Percentiles rank a stretch among this genome's conserved stretches.
Conservation (phyloP, 108 stramenopile species). For the Aurantiochytrium sp. region DNA sequence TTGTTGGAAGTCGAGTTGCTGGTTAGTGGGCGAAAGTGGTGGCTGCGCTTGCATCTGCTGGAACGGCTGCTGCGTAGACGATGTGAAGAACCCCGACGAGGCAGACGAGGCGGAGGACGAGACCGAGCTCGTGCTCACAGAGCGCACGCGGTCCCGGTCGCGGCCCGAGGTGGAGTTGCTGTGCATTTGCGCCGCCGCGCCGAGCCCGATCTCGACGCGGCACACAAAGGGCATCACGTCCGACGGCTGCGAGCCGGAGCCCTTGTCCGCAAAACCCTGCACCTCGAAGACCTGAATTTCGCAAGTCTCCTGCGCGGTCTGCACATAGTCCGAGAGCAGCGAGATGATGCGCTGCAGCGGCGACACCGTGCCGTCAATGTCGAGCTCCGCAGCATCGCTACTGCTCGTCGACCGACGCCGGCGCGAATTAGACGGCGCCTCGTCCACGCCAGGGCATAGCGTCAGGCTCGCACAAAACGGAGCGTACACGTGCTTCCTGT, state of each 20-base stretch:
- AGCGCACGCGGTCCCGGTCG: not conserved
- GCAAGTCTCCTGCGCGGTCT: not conserved
- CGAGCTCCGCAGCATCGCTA: not conserved
- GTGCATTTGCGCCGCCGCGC: not conserved
- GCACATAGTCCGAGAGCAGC: constrained; percentile 5
- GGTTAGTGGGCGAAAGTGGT: too few species aligned
- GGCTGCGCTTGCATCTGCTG: too few species aligned
- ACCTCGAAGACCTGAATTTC: not conserved
- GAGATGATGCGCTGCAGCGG: not conserved
- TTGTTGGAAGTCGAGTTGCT: too few species aligned
- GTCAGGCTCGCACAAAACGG: not conserved
- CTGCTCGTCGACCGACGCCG: not conserved
- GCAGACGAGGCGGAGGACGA: not conserved
- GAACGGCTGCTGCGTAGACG: not conserved
- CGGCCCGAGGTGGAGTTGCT: not conserved
- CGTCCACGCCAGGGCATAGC: not conserved
- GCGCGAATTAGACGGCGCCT: not conserved
- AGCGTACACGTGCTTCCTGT: not conserved
- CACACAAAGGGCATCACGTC: not conserved
- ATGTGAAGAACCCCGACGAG: not conserved
- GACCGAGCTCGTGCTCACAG: not conserved
- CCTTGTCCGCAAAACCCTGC: not conserved
- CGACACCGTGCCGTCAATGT: not conserved
- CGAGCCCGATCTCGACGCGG: constrained; percentile 9
- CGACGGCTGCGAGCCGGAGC: not conserved